A percentile compares a stretch with the other conserved stretches of the same genome.
Evolutionary conservation across 1,139 yeast genomes (phyloP).

Genomic region (Yamadazyma aaseri): DNA sequence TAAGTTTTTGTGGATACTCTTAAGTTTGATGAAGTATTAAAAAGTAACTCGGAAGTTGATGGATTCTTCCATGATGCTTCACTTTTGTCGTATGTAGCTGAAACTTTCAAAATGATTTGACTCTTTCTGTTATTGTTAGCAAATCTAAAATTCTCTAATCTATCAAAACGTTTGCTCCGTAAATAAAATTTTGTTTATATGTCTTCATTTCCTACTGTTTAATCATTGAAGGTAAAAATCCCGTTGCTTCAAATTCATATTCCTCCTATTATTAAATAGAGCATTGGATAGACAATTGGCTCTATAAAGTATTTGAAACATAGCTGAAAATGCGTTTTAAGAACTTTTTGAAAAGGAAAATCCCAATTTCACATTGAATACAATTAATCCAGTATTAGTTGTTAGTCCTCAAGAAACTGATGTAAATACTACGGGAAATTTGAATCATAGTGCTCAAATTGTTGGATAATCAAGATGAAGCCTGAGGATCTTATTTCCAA

Average conservation of each 20-base stretch:
- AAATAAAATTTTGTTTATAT: constrained; percentile 30
- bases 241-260: constrained; percentile 28
- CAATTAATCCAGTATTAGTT: constrained; percentile 47
- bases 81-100: constrained; percentile 12
- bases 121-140: constrained; percentile 36
- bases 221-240: constrained; percentile 10
- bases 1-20: constrained; percentile 21
- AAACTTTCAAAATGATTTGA: constrained; percentile 30
- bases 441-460: constrained; percentile 19
- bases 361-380: constrained; percentile 34
- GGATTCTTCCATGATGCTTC: constrained; percentile 17
- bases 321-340: constrained; percentile 53
- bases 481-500: constrained; percentile 15
- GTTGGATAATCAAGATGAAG: constrained; percentile 18
- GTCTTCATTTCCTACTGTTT: constrained; percentile 32
- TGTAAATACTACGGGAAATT: constrained; percentile 23
- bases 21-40: constrained; percentile 14
- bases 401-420: constrained; percentile 42
- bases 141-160: constrained; percentile 29
- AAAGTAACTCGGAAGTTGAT: constrained; percentile 13
- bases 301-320: constrained; percentile 52
- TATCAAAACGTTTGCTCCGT: constrained; percentile 22
- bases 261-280: constrained; percentile 32
- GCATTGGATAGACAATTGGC: constrained; percentile 20
- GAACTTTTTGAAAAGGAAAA: constrained; percentile 32